Evolutionary conservation across 306 rosid genomes (phyloP), one percentile per base, ranked within the genome.

Genomic region (Lithocarpus polystachyus): DNA sequence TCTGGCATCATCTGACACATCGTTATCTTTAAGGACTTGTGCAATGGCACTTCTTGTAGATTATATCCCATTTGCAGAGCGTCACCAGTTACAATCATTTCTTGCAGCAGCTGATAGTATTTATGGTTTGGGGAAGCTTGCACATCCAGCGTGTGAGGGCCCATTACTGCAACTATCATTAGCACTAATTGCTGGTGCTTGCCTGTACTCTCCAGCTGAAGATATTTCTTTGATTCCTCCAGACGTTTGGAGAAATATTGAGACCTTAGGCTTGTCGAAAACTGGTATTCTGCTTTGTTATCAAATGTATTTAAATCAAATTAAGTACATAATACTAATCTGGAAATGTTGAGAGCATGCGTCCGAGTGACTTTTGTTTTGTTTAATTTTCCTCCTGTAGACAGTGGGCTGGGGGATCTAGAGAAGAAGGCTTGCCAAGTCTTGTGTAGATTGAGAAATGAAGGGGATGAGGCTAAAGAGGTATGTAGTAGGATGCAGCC

Each of bases 201-300:
- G 94, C 82, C 86, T 94, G 68, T 84, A 89, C 82, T 89, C 93
- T 79, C 81, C 96, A 33, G 76, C 89, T 37, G 98, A 90, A 83
- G 98, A 94, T 83, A 82, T 92, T 77, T 87, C 89, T 77, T 85
- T 94, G 83, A 94, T 94, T 81, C 96, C 98, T 80, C 84, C 84
- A 79, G 84, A 74, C 77, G 88, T 92, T 53, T 94, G 98, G 98
- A 86, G 78, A 86, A 82, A 81, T 76, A 79, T 94, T 86, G 97
- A 92, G 82, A 79, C 80, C 48, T 75, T 94, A 59, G 96, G 89
- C 14, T 85, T 84, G 61, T 88, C 84, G 48, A 90, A 89, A 81
- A 84, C 81, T 82, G 96, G 97, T 94, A 90, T 48, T 35, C 18
- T 57, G 61, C 71, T 61, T 82, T 40, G 55, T 71, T 83, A 73